Evolutionary conservation across 2,329 filamentous ascomycete species (phyloP).

Genomic region (Colletotrichum plurivorum): DNA sequence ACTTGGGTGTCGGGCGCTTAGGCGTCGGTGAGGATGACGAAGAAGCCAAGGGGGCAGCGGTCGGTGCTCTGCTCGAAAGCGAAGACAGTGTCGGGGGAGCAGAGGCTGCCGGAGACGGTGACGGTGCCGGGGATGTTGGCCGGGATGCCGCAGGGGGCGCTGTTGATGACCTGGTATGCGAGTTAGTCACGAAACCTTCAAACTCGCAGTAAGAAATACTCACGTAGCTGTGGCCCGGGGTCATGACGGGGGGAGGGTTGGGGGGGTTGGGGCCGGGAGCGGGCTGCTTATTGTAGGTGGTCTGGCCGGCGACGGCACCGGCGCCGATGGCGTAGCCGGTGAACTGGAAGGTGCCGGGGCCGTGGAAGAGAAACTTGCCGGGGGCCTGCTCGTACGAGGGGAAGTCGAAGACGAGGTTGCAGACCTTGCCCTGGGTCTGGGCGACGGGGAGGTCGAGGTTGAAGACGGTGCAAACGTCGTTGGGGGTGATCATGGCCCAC

Average conservation of each 20-base stretch:
- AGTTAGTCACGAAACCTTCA: not conserved
- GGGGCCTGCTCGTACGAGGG: constrained; percentile 8
- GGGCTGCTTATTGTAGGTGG: constrained; percentile 32
- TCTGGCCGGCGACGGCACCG: constrained; percentile 35
- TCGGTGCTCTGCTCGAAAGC: constrained; percentile 26
- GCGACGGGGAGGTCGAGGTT: constrained; percentile 35
- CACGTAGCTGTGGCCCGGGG: constrained; percentile 33
- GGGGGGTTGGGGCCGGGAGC: constrained; percentile 35
- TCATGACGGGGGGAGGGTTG: constrained; percentile 32
- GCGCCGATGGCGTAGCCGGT: constrained; percentile 34
- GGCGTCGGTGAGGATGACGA: constrained; percentile 30
- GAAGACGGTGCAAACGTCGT: constrained; percentile 36
- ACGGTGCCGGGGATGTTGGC: constrained; percentile 14
- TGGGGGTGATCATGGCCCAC: constrained; percentile 20
- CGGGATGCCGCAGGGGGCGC: constrained; percentile 34
- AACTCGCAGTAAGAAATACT: not conserved
- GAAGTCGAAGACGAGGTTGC: constrained; percentile 38
- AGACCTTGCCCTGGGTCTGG: constrained; percentile 35
- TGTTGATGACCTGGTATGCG: constrained; percentile 25
- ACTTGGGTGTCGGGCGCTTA: not conserved
- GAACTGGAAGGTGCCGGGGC: constrained; percentile 31
- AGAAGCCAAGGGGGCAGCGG: constrained; percentile 30
- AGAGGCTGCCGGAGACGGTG: constrained; percentile 32
- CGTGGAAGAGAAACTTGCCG: constrained; percentile 26
- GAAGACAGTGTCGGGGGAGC: constrained; percentile 31